A percentile compares a stretch with the other conserved stretches of the same genome.
phyloP scores from a whole-genome alignment of 75 land plant genomes.

The Adiantum capillusveneris region DNA sequence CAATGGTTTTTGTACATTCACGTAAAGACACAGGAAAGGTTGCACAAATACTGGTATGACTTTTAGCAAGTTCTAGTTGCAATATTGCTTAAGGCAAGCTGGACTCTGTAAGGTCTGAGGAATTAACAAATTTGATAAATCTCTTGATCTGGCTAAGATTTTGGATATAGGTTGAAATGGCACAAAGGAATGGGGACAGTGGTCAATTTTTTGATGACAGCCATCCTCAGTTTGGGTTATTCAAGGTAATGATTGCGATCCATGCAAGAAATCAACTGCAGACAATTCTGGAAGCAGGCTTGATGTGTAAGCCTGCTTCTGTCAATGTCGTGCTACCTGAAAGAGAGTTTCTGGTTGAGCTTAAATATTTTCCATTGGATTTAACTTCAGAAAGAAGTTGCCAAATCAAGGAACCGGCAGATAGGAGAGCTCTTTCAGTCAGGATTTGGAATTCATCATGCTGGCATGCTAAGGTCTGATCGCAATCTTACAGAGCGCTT shows the following conservation, averaged over 20 bases:
- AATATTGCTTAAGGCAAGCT: background rate
- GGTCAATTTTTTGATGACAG: conserved; percentile 52
- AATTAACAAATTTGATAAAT: no score
- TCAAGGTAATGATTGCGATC: conserved; percentile 45
- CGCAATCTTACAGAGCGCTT: conserved; percentile 83
- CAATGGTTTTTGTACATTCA: conserved; percentile 98
- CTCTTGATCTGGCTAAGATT: background rate
- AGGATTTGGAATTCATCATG: conserved; percentile 94
- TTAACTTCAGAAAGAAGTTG: conserved; percentile 82
- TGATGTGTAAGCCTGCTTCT: no score
- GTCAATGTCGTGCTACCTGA: no score
- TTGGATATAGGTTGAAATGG: conserved; percentile 58
- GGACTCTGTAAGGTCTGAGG: no score
- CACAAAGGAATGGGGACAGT: conserved; percentile 46
- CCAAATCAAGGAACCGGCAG: conserved; percentile 81
- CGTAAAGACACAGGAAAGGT: conserved; percentile 96
- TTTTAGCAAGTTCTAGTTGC: no score
- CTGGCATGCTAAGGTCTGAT: conserved; percentile 96
- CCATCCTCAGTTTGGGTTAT: conserved; percentile 60
- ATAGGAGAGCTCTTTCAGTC: conserved; percentile 61
- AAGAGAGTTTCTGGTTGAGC: no score
- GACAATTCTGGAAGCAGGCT: no score
- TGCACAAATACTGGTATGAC: conserved; percentile 64
- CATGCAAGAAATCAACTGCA: no score
- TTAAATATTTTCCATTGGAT: no score